Evolutionary conservation across 768 basidiomycete genomes (phyloP), one percentile per base, ranked within the genome.

Genomic region (Mrakia gelida): DNA sequence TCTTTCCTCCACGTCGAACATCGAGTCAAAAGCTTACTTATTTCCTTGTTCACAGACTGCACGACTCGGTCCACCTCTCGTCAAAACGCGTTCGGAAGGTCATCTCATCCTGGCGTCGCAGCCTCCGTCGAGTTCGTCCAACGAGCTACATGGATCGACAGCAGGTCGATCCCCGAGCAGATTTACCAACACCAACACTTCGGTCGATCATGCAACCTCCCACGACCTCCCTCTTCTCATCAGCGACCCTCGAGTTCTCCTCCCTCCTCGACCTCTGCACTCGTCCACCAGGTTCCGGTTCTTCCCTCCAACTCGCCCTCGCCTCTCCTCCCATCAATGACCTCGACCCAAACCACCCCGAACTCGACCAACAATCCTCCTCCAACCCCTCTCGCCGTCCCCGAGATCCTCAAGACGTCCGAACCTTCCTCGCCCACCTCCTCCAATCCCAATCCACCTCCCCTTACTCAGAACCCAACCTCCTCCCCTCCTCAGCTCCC

Each of bases 401-500:
- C 54, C 61, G 28, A 18, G 43, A 45, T 13, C 13, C 62, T 59
- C 61, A 34, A 18, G 43, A 45, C 49, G 52, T 80, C 21, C 52
- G n/a, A 32, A 34, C 68, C 5, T 91, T 93, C 82, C 85, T 92
- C 73, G 82, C 83, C 23, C 80, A 81, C 0, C 93, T 93, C 81
- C 92, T 82, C 11, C 73, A 83, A 0, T 85, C 94, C 0, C 92
- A 18, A 75, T 86, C 5, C 88, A 89, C 56, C 87, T 94, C 15
- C 89, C 88, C 11, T 86, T 87, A n/a, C 86, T 90, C 56, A 88
- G 91, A 34, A 87, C 92, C 79, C 85, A 84, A 38, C 56, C 18
- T 73, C 56, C 32, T 90, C 89, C 41, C 89, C 92, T 13, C 82
- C 88, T n/a, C 82, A 86, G 26, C 91, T 91, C 80, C 89, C 89